Evolutionary conservation across 2,329 filamentous ascomycete genomes (phyloP).

Genomic region (Pochonia chlamydosporia): DNA sequence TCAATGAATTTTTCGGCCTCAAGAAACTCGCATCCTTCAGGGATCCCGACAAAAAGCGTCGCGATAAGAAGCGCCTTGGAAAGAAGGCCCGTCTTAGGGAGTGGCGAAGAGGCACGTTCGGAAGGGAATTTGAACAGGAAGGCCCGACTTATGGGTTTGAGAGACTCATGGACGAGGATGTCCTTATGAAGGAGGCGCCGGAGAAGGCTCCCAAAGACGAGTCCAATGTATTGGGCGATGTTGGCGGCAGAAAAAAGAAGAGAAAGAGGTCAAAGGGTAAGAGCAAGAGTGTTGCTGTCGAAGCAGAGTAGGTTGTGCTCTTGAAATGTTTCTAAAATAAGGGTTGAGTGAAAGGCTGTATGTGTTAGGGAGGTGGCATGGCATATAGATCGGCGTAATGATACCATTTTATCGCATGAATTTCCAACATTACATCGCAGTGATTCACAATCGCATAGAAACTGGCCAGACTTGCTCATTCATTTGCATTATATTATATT

Average conservation of each 20-base stretch:
- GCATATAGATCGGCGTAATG: slow-evolving; percentile 16
- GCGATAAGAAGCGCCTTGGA: slow-evolving; percentile 79
- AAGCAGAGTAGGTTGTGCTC: slow-evolving; percentile 9
- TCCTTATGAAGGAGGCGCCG: background rate
- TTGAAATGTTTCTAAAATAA: background rate
- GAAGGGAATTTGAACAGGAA: slow-evolving; percentile 48
- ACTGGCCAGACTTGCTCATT: no score
- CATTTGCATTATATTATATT: background rate
- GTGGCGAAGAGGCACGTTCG: slow-evolving; percentile 68
- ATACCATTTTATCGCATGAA: background rate
- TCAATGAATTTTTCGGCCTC: slow-evolving; percentile 87
- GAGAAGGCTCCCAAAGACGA: background rate
- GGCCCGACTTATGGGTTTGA: slow-evolving; percentile 56
- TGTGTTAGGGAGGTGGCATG: background rate
- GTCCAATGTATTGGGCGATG: slow-evolving; percentile 22
- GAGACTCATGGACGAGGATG: slow-evolving; percentile 23
- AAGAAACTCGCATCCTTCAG: slow-evolving; percentile 93
- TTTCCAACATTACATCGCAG: no score
- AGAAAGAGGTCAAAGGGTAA: slow-evolving; percentile 45
- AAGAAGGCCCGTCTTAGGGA: slow-evolving; percentile 89
- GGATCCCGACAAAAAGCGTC: slow-evolving; percentile 81
- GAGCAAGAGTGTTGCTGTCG: slow-evolving; percentile 24
- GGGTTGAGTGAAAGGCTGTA: background rate
- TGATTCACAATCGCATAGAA: no score
- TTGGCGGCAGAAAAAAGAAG: slow-evolving; percentile 38